Evolutionary conservation across 768 basidiomycete species (phyloP), one percentile per base, ranked within the genome.

Genomic region (Postia placenta): DNA sequence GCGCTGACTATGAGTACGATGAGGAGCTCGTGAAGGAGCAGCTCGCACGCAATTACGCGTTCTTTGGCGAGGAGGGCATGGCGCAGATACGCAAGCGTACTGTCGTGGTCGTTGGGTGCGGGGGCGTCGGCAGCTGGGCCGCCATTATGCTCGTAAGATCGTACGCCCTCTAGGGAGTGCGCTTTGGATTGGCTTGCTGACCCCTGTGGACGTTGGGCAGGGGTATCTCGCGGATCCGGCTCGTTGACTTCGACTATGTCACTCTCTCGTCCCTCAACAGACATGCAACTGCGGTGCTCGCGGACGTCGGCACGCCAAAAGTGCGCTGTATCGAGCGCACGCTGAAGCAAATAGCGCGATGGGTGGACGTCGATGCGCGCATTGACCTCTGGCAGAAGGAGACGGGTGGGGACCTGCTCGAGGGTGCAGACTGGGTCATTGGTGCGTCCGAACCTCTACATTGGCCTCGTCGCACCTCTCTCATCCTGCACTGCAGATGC

Each of bases 161-260:
- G 88, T 93, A 61, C 62, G 89, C 79, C 28, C 49, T 43, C 45
- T 24, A 35, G 26, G 19, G 25, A 15, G 24, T 7, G 14, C 33
- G n/a, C 36, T 48, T 25, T n/a, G 24, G 28, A 19, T 11, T n/a
- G 35, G 6, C n/a, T 5, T 33, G 35, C 17, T 42, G 48, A 37
- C 35, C 17, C 22, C 37, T 35, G 3, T n/a, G n/a, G 7, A 15
- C 12, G 5, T 5, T 11, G 22, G 57, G 14, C 56, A 89, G 88
- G 28, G 88, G 89, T 23, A 74, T 92, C 19, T 78, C 83, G 22
- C 81, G 77, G 49, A 81, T 91, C 55, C 78, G 90, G 19, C 74
- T 92, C n/a, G 70, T 92, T 9, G 91, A 97, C 72, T 97, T 98
- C 64, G 96, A 98, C 78, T 83, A 94, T 55, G 94, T 97, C 55